phyloP scores from a whole-genome alignment of 495 filamentous ascomycete species.

The Penicillium bialowiezense region DNA sequence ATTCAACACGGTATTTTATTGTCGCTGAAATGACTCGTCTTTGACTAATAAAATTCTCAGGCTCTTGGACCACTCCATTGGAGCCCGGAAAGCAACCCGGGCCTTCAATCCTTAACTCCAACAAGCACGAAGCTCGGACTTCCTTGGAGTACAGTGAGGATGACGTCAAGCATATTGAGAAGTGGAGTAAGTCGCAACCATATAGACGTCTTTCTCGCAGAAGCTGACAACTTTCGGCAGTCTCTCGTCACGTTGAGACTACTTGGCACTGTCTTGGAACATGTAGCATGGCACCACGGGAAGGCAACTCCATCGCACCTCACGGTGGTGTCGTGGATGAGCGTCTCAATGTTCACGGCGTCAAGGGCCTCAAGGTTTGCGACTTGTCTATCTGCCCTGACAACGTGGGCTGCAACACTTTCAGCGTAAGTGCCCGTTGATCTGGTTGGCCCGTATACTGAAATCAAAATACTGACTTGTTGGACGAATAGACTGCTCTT shows the following conservation, averaged over 20 bases:
- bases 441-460: neutral
- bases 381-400: constrained; percentile 80
- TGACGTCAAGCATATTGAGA: constrained; percentile 69
- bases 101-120: constrained; percentile 45
- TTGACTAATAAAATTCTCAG: constrained; percentile 5
- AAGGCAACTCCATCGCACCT: constrained; percentile 77
- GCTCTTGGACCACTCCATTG: constrained; percentile 43
- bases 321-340: constrained; percentile 75
- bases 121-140: constrained; percentile 52
- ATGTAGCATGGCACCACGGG: constrained; percentile 76
- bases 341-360: constrained; percentile 76
- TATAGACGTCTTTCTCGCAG: neutral
- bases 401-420: constrained; percentile 80
- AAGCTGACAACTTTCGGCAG: constrained; percentile 11
- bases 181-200: constrained; percentile 58
- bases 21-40: neutral
- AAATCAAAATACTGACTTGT: neutral
- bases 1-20: constrained; percentile 53
- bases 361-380: constrained; percentile 77
- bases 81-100: constrained; percentile 47
- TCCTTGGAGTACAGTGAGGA: constrained; percentile 64
- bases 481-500: constrained; percentile 56
- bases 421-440: constrained; percentile 35
- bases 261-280: constrained; percentile 74
- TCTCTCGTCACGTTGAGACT: constrained; percentile 66